Evolutionary conservation across 768 basidiomycete genomes (phyloP), one percentile per base, ranked within the genome.

Genomic region (Naematelia aurantialba): DNA sequence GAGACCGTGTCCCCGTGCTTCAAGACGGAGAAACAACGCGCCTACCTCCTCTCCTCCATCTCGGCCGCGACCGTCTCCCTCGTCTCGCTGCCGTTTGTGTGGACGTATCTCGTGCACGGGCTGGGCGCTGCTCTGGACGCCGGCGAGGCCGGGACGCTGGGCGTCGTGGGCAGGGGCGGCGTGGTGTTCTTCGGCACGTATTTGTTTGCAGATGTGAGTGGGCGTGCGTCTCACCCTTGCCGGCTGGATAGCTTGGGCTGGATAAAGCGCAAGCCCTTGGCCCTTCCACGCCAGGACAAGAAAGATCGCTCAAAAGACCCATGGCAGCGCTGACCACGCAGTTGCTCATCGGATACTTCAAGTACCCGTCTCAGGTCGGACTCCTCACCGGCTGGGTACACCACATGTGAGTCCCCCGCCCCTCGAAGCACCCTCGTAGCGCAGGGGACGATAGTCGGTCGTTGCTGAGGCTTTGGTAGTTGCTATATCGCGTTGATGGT

Each of bases 361-460:
- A 80, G 62, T 85, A 85, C 68, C 79, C 77, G 11, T 76, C 78
- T 51, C 80, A 80, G 45, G 58, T 83, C 55, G 81, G 81, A n/a
- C 47, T 83, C 1, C 65, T 83, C 30, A 82, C 81, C n/a, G 83
- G 83, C 2, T 84, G 83, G 83, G 75, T 82, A 21, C 83, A 84
- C 53, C 81, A 83, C 56, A 67, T 54, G 74, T 75, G 53, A 55
- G 72, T 61, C 13, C 1, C 8, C 34, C 34, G 8, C 34, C 14
- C 21, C 52, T n/a, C 17, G 8, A 51, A 17, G n/a, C 5, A 5
- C 3, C 49, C 5, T 4, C 25, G 4, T 14, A 17, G 12, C 11
- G 50, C 19, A 17, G 46, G 26, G 5, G n/a, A 26, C 5, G 10
- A 42, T 22, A 26, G 21, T 14, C 31, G 45, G 39, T 45, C 17